Base-by-base conservation (phyloP, 306 rosid species). In the Vigna nakashimae region DNA sequence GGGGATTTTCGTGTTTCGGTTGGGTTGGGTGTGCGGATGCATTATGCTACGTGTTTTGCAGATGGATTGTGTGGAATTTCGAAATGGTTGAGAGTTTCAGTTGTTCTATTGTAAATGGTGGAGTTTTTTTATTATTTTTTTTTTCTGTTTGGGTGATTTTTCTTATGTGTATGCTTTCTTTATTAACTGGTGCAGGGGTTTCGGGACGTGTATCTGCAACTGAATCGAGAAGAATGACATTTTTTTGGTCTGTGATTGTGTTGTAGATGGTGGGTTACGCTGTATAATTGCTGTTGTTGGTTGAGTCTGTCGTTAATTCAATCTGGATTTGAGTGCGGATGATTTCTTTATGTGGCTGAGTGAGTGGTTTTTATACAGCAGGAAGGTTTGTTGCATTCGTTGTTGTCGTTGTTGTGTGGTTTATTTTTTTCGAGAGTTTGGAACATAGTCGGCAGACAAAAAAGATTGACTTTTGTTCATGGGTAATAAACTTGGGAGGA, bases 401-500 rank as follows among this genome's bases (percentile, higher is more conserved):
- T 78, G 77, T 62, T 49, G 4, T 52, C 34, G 4, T 30, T 59
- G 2, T 42, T 42, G 71, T 43, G 5, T 73, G 80, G 50, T 75
- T 88, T 58, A 60, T 79, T 82, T 65, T 60, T 65, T 66, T 88
- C 43, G 71, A 80, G 71, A 85, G 70, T 81, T 74, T 57, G 50
- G 78, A 74, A 75, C 73, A 55, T 24, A 59, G 72, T 71, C 48
- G 38, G 79, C 40, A 50, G 79, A 69, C 71, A 2, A 45, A 70
- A 73, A 71, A 73, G 65, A 28, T 56, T 18, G 45, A 81, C 59
- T 74, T 74, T 66, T 75, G 78, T 88, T 84, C 73, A 95, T 95
- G 99, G 99, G 99, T 88, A 95, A 95, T 91, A 95, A 92, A 82
- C 92, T 95, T 5, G 99, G 97, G 80, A 92, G 95, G 83, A 90